These are phyloP conservation scores for Claviceps fusiformis DNA, from an alignment of 2,329 filamentous ascomycete species.

Conservation along the genomic window DNA sequence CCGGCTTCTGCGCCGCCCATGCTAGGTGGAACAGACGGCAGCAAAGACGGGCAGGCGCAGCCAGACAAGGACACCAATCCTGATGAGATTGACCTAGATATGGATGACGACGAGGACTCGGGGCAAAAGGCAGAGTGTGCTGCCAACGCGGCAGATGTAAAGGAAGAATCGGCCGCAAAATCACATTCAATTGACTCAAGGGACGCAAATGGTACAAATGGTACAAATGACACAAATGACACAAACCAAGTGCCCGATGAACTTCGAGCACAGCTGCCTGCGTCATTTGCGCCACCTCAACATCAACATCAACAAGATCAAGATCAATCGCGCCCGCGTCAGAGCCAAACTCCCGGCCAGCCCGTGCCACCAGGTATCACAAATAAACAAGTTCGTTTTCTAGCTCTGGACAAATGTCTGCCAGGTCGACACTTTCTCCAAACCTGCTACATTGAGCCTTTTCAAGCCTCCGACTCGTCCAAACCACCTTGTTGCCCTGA, in stretches of 20 bases:
- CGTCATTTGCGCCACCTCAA: constrained; percentile 47
- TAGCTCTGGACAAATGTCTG: constrained; percentile 85
- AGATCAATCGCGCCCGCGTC: constrained; percentile 10
- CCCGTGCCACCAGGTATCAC: constrained; percentile 58
- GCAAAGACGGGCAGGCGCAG: not conserved
- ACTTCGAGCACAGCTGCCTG: constrained; percentile 61
- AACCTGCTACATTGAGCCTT: constrained; percentile 48
- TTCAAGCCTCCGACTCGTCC: constrained; percentile 20
- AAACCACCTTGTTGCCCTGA: constrained; percentile 6
- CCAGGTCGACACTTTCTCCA: constrained; percentile 72
- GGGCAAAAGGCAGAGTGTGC: not conserved
- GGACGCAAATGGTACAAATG: constrained; percentile 7
- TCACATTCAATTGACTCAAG: not conserved
- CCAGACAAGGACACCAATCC: constrained; percentile 32
- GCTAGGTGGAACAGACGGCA: too few species aligned
- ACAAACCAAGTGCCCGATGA: constrained; percentile 40
- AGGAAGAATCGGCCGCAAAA: not conserved
- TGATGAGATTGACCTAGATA: constrained; percentile 58
- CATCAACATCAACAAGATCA: constrained; percentile 3
- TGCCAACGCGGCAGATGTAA: not conserved
- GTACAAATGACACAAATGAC: not conserved
- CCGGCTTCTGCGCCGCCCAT: not conserved
- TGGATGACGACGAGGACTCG: constrained; percentile 30
- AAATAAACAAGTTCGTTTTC: constrained; percentile 70
- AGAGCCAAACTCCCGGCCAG: constrained; percentile 35